phyloP scores from a whole-genome alignment of 1,139 yeast species.

The Suhomyces bolitotheri region DNA sequence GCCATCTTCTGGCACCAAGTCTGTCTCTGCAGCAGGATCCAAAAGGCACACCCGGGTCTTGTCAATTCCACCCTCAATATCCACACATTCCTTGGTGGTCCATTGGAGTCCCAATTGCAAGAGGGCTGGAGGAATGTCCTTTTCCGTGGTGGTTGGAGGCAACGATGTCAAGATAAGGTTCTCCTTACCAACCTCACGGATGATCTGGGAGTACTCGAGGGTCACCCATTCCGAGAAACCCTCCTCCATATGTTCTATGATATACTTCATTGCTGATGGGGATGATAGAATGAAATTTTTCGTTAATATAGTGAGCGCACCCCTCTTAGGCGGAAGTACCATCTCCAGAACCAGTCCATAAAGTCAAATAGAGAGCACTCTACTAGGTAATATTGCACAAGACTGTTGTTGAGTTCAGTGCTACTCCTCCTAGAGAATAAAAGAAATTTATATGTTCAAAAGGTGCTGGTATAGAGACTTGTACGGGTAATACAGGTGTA shows the following conservation, averaged over 20 bases:
- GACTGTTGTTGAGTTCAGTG: too few relatives aligned
- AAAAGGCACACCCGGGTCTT: slow-evolving; percentile 69
- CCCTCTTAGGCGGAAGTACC: too few relatives aligned
- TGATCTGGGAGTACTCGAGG: slow-evolving; percentile 80
- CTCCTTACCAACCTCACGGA: slow-evolving; percentile 75
- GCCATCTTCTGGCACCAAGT: slow-evolving; percentile 69
- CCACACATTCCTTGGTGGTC: slow-evolving; percentile 73
- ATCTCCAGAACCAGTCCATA: too few relatives aligned
- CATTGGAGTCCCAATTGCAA: slow-evolving; percentile 69
- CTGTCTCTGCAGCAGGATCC: slow-evolving; percentile 83
- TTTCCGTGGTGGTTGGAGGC: slow-evolving; percentile 59
- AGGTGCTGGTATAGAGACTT: too few relatives aligned
- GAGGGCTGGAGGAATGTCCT: slow-evolving; percentile 66
- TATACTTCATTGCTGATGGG: slow-evolving; percentile 63
- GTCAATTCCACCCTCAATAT: slow-evolving; percentile 45
- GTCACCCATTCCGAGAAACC: slow-evolving; percentile 97
- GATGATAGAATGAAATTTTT: too few relatives aligned
- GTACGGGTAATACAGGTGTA: too few relatives aligned
- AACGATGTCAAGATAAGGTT: slow-evolving; percentile 79
- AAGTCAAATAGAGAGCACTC: too few relatives aligned
- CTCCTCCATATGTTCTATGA: slow-evolving; percentile 96
- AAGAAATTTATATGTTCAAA: too few relatives aligned
- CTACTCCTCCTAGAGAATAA: too few relatives aligned
- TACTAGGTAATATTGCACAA: too few relatives aligned
- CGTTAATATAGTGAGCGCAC: too few relatives aligned